Evolutionary conservation across 176 grass and related monocot genomes (phyloP), one percentile per base, ranked within the genome.

Genomic region (Aegilops tauschii): DNA sequence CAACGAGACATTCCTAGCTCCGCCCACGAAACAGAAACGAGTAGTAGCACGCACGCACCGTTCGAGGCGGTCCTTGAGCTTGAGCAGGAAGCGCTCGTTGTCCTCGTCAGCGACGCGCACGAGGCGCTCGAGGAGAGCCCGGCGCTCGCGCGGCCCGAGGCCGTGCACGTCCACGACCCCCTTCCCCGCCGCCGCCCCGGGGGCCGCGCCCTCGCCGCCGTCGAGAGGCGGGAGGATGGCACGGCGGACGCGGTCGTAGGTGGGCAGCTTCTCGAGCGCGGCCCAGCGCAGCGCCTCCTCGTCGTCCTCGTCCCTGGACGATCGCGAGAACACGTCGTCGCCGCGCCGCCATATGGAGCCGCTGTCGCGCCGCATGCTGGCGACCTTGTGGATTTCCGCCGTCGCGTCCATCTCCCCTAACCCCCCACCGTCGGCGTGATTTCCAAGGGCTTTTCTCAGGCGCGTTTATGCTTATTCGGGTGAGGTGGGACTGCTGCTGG

Each of bases 221-320:
- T n/a, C 81, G 10, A 66, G 45, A 29, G 56, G 73, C 25, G 85
- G 28, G 12, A 99, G 80, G 40, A 99, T 94, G 35, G 88, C 97
- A 25, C 85, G 87, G 47, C 97, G 90, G 37, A 98, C 69, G 58
- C 97, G 87, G 80, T 94, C 92, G 82, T 88, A 85, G 37, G 96
- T 98, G 36, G 96, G 96, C 16, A 98, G 81, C 79, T 73, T 92
- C 96, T 98, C 96, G 11, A 98, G 82, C 12, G 96, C 92, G 10
- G 96, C 93, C 96, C 96, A 98, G 12, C 85, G 89, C 70, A 98
- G 83, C 23, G 93, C 90, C 92, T 94, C 96, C 89, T 98, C 93
- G 65, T 98, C 96, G 82, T 98, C 84, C 65, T 96, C 92, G 0
- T 98, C 94, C 65, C 90, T 44, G 5, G 93, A 92, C n/a, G 96